Percentiles rank a stretch among this genome's conserved stretches.
Evolutionary conservation across 495 filamentous ascomycete species (phyloP).

Genomic region (Bryoglossum gracile): DNA sequence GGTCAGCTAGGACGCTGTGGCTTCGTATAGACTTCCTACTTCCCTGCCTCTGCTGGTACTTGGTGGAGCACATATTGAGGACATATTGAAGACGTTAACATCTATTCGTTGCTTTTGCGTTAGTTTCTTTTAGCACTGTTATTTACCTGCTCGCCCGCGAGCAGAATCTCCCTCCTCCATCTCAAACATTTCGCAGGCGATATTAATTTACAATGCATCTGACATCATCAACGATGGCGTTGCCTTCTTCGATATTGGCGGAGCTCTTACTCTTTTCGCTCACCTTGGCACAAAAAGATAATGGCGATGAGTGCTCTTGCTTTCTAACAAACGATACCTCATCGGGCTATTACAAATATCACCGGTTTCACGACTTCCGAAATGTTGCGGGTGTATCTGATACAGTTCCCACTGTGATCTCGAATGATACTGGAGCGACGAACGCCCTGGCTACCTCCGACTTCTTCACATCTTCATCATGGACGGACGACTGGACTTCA

Average conservation of each 20-base stretch:
- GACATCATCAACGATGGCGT: conserved; percentile 11
- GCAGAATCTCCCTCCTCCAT: neutral
- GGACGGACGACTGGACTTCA: conserved; percentile 48
- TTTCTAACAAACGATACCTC: conserved; percentile 41
- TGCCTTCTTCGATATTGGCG: conserved; percentile 8
- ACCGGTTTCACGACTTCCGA: conserved; percentile 65
- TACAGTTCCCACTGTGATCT: conserved; percentile 31
- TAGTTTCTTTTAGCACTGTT: neutral
- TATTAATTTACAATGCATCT: neutral
- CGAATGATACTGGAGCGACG: conserved; percentile 20
- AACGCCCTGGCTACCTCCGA: conserved; percentile 31
- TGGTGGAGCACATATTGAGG: no score
- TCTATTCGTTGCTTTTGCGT: neutral
- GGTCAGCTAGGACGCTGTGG: no score
- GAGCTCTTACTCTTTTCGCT: conserved; percentile 8
- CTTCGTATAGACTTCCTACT: no score
- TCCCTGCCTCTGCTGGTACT: no score
- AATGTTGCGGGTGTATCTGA: conserved; percentile 23
- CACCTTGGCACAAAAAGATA: conserved; percentile 19
- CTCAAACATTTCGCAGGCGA: neutral
- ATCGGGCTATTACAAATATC: conserved; percentile 50
- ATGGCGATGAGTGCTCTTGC: conserved; percentile 36
- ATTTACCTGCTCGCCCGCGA: no score
- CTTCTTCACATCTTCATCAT: conserved; percentile 34
- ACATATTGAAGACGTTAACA: neutral